A percentile compares a stretch with the other conserved stretches of the same genome.
Conservation (phyloP, 140 eudicot species). For the Erigeron philadelphicus region DNA sequence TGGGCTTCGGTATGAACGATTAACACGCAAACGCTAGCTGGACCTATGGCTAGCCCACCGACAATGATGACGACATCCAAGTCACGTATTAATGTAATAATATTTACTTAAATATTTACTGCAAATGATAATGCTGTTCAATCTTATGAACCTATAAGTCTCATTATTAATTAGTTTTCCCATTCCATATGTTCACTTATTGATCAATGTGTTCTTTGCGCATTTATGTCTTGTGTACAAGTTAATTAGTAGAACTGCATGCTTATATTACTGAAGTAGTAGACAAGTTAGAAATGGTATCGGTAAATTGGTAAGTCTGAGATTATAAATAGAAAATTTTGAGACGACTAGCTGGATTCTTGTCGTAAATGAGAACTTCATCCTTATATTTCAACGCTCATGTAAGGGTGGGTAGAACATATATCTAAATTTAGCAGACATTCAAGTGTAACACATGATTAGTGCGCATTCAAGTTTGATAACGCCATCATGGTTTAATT, state of each 20-base stretch:
- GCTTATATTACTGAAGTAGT: constrained; percentile 8
- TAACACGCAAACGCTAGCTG: constrained; percentile 38
- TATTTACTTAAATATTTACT: not conserved
- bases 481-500: constrained; percentile 25
- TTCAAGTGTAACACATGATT: constrained; percentile 34
- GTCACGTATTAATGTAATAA: constrained; percentile 24
- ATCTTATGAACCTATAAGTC: constrained; percentile 14
- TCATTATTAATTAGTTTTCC: constrained; percentile 1
- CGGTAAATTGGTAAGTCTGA: constrained; percentile 24
- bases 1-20: constrained; percentile 43
- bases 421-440: constrained; percentile 29
- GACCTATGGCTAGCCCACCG: constrained; percentile 23
- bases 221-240: constrained; percentile 9
- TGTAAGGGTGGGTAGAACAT: constrained; percentile 21
- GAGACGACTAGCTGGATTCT: constrained; percentile 24
- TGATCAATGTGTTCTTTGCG: constrained; percentile 7
- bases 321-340: constrained; percentile 25
- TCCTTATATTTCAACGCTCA: constrained; percentile 27
- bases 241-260: constrained; percentile 9
- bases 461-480: constrained; percentile 30
- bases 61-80: constrained; percentile 35
- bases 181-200: constrained; percentile 8
- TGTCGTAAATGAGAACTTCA: constrained; percentile 30
- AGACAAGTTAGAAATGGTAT: constrained; percentile 3
- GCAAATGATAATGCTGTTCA: not conserved